Evolutionary conservation across 1,284 basidiomycete genomes (phyloP), one percentile per base, ranked within the genome.

Genomic region (Serendipita sp.): DNA sequence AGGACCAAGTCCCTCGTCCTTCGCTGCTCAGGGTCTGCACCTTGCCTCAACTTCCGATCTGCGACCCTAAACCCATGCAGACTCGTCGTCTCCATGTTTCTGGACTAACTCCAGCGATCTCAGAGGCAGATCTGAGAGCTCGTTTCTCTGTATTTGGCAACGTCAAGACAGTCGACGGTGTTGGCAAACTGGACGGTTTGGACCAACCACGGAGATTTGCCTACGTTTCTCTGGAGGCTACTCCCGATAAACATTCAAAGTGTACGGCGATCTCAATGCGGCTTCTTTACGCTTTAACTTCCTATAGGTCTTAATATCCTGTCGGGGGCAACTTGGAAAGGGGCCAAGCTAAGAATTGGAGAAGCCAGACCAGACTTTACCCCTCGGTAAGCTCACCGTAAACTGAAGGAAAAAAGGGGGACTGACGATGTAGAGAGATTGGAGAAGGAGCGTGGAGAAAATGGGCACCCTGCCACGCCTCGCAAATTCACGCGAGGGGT

Each of bases 241-340:
- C 82, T 1, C 74, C 77, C 61, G 73, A 74, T 8, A 78, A 83
- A 61, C 69, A 91, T 2, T 74, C 81, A 5, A 79, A 77, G 75
- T 91, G 88, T 89, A 66, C 82, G 73, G 26, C 3, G n/a, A 50
- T 42, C 41, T 8, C 34, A 44, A 62, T 44, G 17, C 61, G 43
- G 61, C 64, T 44, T 64, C 22, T 47, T 60, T 3, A 43, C 12
- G 30, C 5, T 60, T 35, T 65, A 17, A 38, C 6, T 60, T 49
- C 3, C 34, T 62, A 2, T 62, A 89, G 87, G 87, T 72, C 75
- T 88, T 71, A 89, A 83, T 68, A 69, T 82, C 2, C 76, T 91
- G 5, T 89, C 85, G 66, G 88, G 88, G 32, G 82, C 85, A 6
- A 87, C 81, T 1, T 91, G 87, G 85, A 91, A 89, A 72, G 88